Base-by-base conservation (phyloP, 176 grass and related monocot genomes). In the Musa beccarii region DNA sequence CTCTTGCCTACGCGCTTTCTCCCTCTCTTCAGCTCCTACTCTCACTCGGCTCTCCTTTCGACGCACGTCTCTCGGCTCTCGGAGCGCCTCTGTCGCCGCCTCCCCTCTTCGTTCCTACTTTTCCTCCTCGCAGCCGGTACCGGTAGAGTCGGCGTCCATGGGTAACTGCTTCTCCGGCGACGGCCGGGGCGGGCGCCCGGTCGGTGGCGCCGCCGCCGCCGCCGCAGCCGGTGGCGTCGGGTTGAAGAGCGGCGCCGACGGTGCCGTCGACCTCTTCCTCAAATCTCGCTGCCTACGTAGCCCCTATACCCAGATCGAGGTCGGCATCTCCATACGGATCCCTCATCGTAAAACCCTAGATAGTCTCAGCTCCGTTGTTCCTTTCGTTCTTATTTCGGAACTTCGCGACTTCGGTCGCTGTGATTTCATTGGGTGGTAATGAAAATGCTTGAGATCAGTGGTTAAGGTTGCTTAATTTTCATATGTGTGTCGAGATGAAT, bases 141-240 rank as follows among this genome's bases (percentile, higher is more conserved):
- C 16, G 19, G 68, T 70, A 21, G 49, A 3, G 20, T 51, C 10
- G n/a, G 16, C 14, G 8, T 12, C 68, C 68, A 87, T 98, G 95
- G 95, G 95, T n/a, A 98, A 98, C 76, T 98, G 95, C 82, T 93
- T 81, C 82, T 91, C 90, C n/a, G 86, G 89, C 49, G 95, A 94
- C 34, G 25, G 73, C 65, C 93, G 85, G 72, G 75, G 83, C 52
- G 83, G 89, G 17, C 84, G 80, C 69, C 21, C 75, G 68, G 83
- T 74, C 19, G 67, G 83, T 6, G 62, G 84, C 70, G 55, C 76
- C n/a, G 69, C 80, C 19, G 73, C 11, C 11, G 16, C n/a, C 11
- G 55, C 83, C 8, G 76, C 2, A 9, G 49, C 43, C 17, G 61
- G 49, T 17, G 61, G 43, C 49, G 49, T 13, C 43, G 49, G 61